Conservation (phyloP, 2,329 filamentous ascomycete species). For the Penicillium sp. region DNA sequence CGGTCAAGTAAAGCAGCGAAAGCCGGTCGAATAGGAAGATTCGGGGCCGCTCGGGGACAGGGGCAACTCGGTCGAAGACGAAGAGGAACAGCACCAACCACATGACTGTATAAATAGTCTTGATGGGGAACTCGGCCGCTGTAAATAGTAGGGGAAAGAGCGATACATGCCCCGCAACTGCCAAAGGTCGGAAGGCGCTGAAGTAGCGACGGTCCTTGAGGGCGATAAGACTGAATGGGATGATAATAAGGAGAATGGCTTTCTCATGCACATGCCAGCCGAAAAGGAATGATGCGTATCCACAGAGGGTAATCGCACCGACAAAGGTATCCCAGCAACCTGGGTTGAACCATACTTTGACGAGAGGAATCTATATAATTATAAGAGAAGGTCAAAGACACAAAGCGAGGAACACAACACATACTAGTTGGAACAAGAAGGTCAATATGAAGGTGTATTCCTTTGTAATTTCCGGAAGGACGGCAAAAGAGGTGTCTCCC, state of each 20-base stretch:
- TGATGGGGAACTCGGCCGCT: constrained; percentile 86
- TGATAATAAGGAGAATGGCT: constrained; percentile 87
- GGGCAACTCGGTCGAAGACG: constrained; percentile 82
- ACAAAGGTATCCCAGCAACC: constrained; percentile 90
- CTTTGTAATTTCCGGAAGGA: constrained; percentile 82
- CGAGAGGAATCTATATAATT: constrained; percentile 60
- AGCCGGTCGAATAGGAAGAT: constrained; percentile 91
- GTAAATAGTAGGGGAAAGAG: constrained; percentile 94
- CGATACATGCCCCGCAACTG: constrained; percentile 90
- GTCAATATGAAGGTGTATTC: constrained; percentile 78
- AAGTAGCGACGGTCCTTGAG: constrained; percentile 87
- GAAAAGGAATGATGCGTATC: constrained; percentile 94
- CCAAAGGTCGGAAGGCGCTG: constrained; percentile 84
- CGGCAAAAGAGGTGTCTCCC: constrained; percentile 89
- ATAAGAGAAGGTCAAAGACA: constrained; percentile 14
- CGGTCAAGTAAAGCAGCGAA: constrained; percentile 80
- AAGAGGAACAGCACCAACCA: constrained; percentile 87
- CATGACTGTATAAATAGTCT: constrained; percentile 86
- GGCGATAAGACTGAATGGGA: constrained; percentile 90
- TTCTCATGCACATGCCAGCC: constrained; percentile 99
- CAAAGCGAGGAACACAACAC: constrained; percentile 21
- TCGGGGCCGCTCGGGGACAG: constrained; percentile 73
- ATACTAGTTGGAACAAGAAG: constrained; percentile 71
- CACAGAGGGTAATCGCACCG: constrained; percentile 84
- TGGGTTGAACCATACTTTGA: constrained; percentile 76